A percentile compares a stretch with the other conserved stretches of the same genome.
phyloP scores from a whole-genome alignment of 73 alveolate genomes.

The Stentor roeselii region DNA sequence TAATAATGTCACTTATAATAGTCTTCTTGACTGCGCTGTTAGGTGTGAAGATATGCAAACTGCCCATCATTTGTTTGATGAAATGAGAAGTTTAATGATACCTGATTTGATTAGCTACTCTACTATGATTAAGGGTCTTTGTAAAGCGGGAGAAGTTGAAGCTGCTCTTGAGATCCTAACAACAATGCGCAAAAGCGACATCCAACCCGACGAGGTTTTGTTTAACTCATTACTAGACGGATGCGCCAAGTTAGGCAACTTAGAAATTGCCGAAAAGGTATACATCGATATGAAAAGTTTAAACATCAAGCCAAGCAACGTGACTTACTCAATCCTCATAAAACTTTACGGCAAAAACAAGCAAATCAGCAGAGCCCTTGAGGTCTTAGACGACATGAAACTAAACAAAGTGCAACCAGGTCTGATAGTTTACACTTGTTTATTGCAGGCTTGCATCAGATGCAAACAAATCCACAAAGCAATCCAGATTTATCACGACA shows the following conservation, averaged over 20 bases:
- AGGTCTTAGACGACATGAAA: constrained; percentile 83
- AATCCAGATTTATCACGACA: constrained; percentile 58
- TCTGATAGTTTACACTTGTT: constrained; percentile 87
- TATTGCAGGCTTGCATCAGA: constrained; percentile 85
- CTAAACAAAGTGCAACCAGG: constrained; percentile 67
- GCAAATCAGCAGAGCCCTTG: constrained; percentile 72
- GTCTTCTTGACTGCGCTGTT: constrained; percentile 84
- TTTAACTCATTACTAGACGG: constrained; percentile 89
- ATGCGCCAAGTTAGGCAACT: constrained; percentile 80
- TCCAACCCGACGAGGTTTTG: constrained; percentile 84
- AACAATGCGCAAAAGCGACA: constrained; percentile 49
- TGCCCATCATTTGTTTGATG: constrained; percentile 76
- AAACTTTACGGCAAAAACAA: constrained; percentile 83
- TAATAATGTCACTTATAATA: constrained; percentile 83
- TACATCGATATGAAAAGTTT: constrained; percentile 66
- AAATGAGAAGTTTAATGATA: constrained; percentile 60
- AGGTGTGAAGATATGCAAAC: constrained; percentile 59
- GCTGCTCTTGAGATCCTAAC: constrained; percentile 69
- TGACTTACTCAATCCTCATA: constrained; percentile 81
- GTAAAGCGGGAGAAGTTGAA: constrained; percentile 65
- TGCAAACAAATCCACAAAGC: constrained; percentile 76
- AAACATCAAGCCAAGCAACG: constrained; percentile 77
- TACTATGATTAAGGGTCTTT: constrained; percentile 87
- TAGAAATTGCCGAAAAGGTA: constrained; percentile 80
- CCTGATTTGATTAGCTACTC: constrained; percentile 91